Evolutionary conservation across 2,329 filamentous ascomycete species (phyloP).

Genomic region (Verticillium nubilum): DNA sequence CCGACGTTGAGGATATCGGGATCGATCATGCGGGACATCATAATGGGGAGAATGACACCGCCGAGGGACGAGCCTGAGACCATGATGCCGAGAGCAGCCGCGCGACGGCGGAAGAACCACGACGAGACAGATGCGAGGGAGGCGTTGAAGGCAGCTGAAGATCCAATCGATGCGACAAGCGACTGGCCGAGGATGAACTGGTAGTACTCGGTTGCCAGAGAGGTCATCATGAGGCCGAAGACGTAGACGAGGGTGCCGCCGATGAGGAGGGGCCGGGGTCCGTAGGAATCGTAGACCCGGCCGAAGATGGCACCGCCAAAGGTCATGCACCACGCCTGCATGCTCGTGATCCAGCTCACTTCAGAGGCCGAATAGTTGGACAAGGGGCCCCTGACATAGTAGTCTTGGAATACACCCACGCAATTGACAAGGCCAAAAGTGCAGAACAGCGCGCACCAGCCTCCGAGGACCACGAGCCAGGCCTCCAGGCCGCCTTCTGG

Average conservation of each 20-base stretch:
- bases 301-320: constrained; percentile 33
- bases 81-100: constrained; percentile 25
- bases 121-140: constrained; percentile 29
- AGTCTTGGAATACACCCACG: constrained; percentile 41
- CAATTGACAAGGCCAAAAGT: constrained; percentile 31
- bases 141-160: constrained; percentile 27
- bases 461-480: constrained; percentile 20
- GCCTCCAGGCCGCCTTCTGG: constrained; percentile 18
- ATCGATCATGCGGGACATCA: constrained; percentile 33
- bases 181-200: constrained; percentile 33
- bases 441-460: constrained; percentile 12
- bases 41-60: constrained; percentile 34
- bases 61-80: constrained; percentile 29
- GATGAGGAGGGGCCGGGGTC: constrained; percentile 29
- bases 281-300: constrained; percentile 35
- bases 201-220: constrained; percentile 37
- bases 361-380: constrained; percentile 23
- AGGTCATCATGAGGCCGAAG: constrained; percentile 38
- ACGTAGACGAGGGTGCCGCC: constrained; percentile 28
- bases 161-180: constrained; percentile 31
- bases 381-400: constrained; percentile 32
- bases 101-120: constrained; percentile 30
- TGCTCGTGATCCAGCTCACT: constrained; percentile 40
- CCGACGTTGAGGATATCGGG: constrained; percentile 34
- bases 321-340: constrained; percentile 35